Evolutionary conservation across 371 early-diverging fungal genomes (phyloP), one percentile per base, ranked within the genome.

Genomic region (Agmasoma carcini): DNA sequence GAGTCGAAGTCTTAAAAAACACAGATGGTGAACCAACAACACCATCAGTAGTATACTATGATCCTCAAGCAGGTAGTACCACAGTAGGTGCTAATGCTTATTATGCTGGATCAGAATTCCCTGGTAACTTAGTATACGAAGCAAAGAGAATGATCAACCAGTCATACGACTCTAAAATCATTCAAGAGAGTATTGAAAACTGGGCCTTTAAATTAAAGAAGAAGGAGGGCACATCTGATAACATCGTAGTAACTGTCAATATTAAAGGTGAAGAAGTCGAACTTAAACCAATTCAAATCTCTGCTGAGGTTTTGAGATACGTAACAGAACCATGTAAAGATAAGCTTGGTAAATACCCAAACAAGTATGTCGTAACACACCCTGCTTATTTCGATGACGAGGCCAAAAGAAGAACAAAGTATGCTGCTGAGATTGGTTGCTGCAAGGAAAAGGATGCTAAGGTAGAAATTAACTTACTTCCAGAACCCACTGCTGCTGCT

Each of bases 401-500:
- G 49, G 61, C 67, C 14, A 77, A 75, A 3, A 67, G 68, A 45
- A 55, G 60, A 41, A 74, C 77, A 22, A 72, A 68, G 19, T 27
- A 15, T 17, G 66, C 59, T 69, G 34, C 76, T 72, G 26, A 66
- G 65, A 39, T 62, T 75, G 33, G 58, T 39, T 33, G 38, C 38
- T 12, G 58, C 40, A 31, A 33, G 7, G 14, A 63, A 38, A 19
- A 17, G 27, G 48, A 67, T 50, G 40, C 29, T 2, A 59, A 59
- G 19, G 59, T 74, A 9, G 61, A 71, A 20, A 55, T 64, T 17
- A 44, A 68, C 25, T 67, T 72, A 23, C 55, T 71, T 44, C 55
- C 70, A 58, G 93, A 92, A 79, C 93, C 93, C 60, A 89, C 90
- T 26, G 92, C 93, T 45, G 93, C 93, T 48, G 93, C 93, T 71